Percentiles rank a stretch among this genome's conserved stretches.
phyloP scores from a whole-genome alignment of 2,329 filamentous ascomycete species.

The Huntiella moniliformis region DNA sequence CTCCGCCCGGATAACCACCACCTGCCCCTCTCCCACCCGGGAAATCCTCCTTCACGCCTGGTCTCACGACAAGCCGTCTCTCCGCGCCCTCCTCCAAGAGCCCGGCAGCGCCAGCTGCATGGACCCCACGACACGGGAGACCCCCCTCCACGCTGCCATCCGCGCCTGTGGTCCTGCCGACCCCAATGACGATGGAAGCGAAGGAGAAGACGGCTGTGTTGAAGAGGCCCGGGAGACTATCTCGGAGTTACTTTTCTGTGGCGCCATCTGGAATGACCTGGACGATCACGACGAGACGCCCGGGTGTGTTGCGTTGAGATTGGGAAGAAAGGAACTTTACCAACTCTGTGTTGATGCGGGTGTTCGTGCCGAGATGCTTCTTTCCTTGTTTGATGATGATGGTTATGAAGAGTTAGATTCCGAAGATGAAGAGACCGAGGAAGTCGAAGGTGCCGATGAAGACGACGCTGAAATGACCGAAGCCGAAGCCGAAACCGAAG shows the following conservation, averaged over 20 bases:
- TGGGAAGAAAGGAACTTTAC: slow-evolving; percentile 57
- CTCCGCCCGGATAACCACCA: slow-evolving; percentile 31
- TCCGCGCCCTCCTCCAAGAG: slow-evolving; percentile 50
- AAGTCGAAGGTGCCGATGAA: slow-evolving; percentile 20
- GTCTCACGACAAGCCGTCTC: slow-evolving; percentile 41
- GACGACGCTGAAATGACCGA: slow-evolving; percentile 17
- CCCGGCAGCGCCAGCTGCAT: slow-evolving; percentile 53
- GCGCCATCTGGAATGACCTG: slow-evolving; percentile 95
- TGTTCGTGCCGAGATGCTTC: slow-evolving; percentile 71
- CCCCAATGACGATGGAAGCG: slow-evolving; percentile 15
- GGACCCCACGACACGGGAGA: slow-evolving; percentile 69
- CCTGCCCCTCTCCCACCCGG: slow-evolving; percentile 31
- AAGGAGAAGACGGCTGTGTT: slow-evolving; percentile 25
- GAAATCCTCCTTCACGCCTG: slow-evolving; percentile 36
- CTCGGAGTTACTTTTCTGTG: slow-evolving; percentile 61
- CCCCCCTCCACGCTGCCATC: slow-evolving; percentile 78
- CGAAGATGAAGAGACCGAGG: slow-evolving; percentile 23
- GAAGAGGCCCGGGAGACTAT: slow-evolving; percentile 49
- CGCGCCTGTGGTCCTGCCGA: slow-evolving; percentile 42
- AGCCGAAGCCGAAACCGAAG: slow-evolving; percentile 16
- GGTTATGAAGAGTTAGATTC: slow-evolving; percentile 58
- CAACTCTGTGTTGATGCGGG: slow-evolving; percentile 74
- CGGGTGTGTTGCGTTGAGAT: slow-evolving; percentile 58
- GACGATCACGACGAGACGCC: slow-evolving; percentile 77
- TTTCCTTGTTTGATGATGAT: slow-evolving; percentile 49